Percentiles rank a stretch among this genome's conserved stretches.
Evolutionary conservation across 2,329 filamentous ascomycete genomes (phyloP).

Genomic region (Diplodia intermedia): DNA sequence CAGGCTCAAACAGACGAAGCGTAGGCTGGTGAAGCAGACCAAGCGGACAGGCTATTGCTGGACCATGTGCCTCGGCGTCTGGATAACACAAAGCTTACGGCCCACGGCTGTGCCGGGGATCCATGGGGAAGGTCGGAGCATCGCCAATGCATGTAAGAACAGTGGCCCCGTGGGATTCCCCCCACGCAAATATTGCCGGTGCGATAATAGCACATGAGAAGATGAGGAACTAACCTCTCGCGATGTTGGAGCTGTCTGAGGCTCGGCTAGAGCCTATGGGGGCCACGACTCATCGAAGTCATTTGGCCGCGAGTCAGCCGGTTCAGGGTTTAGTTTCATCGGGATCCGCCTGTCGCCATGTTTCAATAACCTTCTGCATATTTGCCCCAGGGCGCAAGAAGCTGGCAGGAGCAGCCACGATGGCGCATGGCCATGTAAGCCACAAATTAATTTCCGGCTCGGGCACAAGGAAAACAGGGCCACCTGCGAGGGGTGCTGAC

Average conservation of each 20-base stretch:
- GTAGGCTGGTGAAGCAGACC: constrained; percentile 10
- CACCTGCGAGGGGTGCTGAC: not conserved
- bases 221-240: not conserved
- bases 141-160: constrained; percentile 5
- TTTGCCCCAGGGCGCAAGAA: not conserved
- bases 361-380: constrained; percentile 25
- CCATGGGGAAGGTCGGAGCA: constrained; percentile 1
- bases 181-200: not conserved
- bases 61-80: not conserved
- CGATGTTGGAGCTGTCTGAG: not conserved
- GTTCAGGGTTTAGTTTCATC: not conserved
- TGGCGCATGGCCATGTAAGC: not conserved
- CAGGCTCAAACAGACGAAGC: not conserved
- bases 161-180: not conserved
- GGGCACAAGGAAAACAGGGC: not conserved
- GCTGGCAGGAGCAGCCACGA: not conserved
- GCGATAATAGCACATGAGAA: not conserved
- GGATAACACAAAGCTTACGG: not conserved
- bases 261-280: constrained; percentile 7
- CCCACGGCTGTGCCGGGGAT: not conserved
- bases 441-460: not conserved
- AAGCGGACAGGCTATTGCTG: constrained; percentile 14
- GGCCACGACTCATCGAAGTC: not conserved
- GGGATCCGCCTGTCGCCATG: not conserved
- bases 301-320: not conserved